phyloP scores from a whole-genome alignment of 495 filamentous ascomycete genomes.

The Lentithecium fluviatile region DNA sequence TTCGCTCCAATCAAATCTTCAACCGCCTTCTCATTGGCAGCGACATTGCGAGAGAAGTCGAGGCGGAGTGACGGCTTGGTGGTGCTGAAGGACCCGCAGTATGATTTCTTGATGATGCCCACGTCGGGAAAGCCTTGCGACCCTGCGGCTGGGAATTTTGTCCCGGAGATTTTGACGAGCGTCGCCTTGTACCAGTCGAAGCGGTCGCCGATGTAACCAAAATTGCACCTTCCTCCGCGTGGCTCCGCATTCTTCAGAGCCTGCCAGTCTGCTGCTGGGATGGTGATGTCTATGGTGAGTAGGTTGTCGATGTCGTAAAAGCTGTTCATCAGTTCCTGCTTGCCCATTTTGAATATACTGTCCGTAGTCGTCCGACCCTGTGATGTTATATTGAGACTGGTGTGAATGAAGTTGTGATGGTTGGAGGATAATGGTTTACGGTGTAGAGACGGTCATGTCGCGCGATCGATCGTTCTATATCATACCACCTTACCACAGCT shows the following conservation, averaged over 20 bases:
- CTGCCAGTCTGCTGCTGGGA: constrained; percentile 1
- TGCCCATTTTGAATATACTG: too few species aligned
- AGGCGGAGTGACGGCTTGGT: constrained; percentile 9
- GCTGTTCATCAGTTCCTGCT: constrained; percentile 2
- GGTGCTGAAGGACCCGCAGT: constrained; percentile 19
- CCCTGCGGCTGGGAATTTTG: constrained; percentile 4
- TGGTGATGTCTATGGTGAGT: constrained; percentile 9
- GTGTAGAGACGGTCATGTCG: too few species aligned
- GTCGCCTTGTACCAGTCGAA: constrained; percentile 18
- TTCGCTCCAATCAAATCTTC: constrained; percentile 13
- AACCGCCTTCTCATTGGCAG: constrained; percentile 6
- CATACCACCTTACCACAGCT: too few species aligned
- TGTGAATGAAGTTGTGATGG: too few species aligned
- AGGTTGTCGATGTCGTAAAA: constrained; percentile 19
- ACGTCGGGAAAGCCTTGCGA: constrained; percentile 8
- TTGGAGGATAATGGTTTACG: too few species aligned
- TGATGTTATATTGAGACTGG: too few species aligned
- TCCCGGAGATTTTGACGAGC: constrained; percentile 15
- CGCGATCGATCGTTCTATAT: too few species aligned
- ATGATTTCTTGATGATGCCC: constrained; percentile 21
- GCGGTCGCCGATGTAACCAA: constrained; percentile 3
- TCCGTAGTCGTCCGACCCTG: too few species aligned
- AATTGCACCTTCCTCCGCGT: constrained; percentile 12
- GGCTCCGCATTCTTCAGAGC: constrained; percentile 11
- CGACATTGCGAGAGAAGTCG: constrained; percentile 1